phyloP scores from a whole-genome alignment of 129 eudicot species.

The Oenanthe sinensis region DNA sequence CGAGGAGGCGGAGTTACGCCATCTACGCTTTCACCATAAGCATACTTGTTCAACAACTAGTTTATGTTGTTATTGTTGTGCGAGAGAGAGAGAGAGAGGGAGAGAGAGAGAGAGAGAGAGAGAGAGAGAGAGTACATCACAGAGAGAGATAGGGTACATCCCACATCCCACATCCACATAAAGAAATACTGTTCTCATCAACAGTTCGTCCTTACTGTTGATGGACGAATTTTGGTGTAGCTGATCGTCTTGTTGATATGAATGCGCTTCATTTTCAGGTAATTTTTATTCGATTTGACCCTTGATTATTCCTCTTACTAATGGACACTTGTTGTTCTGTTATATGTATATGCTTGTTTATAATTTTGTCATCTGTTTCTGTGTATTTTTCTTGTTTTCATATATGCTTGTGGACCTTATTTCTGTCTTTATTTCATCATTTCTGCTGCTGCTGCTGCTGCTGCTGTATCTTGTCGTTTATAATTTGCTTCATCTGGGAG shows the following conservation, averaged over 20 bases:
- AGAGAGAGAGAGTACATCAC: background rate
- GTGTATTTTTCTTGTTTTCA: background rate
- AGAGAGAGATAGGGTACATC: background rate
- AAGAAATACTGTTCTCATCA: background rate
- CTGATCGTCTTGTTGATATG: conserved; percentile 8
- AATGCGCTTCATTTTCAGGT: conserved; percentile 9
- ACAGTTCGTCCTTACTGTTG: background rate
- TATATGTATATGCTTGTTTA: background rate
- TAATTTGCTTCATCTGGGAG: background rate
- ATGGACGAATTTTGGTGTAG: background rate
- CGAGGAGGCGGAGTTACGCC: conserved; percentile 7
- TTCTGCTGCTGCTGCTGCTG: conserved; percentile 8
- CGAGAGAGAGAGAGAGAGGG: background rate
- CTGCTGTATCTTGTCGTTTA: conserved; percentile 17
- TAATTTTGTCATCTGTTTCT: background rate
- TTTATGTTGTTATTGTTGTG: background rate
- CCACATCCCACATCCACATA: too few relatives aligned
- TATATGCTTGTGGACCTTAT: background rate
- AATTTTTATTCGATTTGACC: background rate
- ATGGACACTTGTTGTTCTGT: background rate
- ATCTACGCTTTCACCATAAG: conserved; percentile 24
- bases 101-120: conserved; percentile 8
- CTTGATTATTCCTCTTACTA: background rate
- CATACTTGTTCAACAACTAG: conserved; percentile 6
- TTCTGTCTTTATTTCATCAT: background rate